Base-by-base conservation (phyloP, 768 basidiomycete species). In the Amylocystis lapponica region DNA sequence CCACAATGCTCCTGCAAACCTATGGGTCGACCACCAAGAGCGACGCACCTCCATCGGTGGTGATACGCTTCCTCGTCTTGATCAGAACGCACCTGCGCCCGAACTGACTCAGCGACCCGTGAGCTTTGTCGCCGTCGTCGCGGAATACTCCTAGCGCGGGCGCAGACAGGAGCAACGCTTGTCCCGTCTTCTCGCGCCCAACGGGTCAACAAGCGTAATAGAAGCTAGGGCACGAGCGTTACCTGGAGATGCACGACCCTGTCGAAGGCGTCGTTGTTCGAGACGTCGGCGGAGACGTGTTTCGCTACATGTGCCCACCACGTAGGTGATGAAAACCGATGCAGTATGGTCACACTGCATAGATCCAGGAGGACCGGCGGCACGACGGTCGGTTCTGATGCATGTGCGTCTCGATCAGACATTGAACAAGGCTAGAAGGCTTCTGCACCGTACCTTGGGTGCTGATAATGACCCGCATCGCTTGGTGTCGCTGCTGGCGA, bases 271-370 rank as follows among this genome's bases (percentile, higher is more conserved):
- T 82, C 78, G 1, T 66, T 71, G 5, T 66, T 62, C 1, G 74
- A 72, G 42, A 84, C 71, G 47, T 83, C 74, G 0, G 80, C 78
- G 0, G 81, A 77, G 4, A 86, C 80, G 51, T 86, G 83, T 16
- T 79, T 74, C 1, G 72, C 66, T 1, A 87, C 55, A 50, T 86
- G 82, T 0, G 78, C 70, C 78, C 82, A 83, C 85, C 85, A 86
- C 2, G 79, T 69, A 0, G 81, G 81, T 0, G 86, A 86, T 0
- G 83, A 83, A 57, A 87, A 87, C 1, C 85, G 69, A 49, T 86
- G 85, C 2, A 86, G 50, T n/a, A 87, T 74, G 0, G 76, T 61
- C 1, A 85, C 64, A 1, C 75, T 75, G 41, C 83, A 85, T 1
- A 86, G 66, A 46, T 84, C 84, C 1, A 87, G 64, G 3, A 87